phyloP scores from a whole-genome alignment of 345 rosid species.

The Isatis tinctoria region DNA sequence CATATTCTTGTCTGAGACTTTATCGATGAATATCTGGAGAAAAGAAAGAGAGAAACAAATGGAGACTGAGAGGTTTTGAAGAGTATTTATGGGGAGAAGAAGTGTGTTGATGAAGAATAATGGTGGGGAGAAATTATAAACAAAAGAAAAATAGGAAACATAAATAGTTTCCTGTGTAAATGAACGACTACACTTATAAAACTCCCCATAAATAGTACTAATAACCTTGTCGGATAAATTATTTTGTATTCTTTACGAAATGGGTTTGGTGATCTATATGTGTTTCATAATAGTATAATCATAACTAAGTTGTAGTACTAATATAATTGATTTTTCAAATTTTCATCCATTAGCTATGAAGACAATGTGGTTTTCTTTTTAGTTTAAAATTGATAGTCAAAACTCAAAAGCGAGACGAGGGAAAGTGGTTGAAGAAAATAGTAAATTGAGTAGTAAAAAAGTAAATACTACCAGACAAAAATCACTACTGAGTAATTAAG shows the following conservation, averaged over 20 bases:
- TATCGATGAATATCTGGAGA: not conserved
- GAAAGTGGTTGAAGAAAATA: not conserved
- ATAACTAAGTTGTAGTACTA: too few species aligned
- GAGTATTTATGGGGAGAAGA: slow-evolving; percentile 41
- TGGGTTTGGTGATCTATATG: not conserved
- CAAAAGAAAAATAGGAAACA: not conserved
- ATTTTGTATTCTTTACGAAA: not conserved
- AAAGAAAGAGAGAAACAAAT: slow-evolving; percentile 5
- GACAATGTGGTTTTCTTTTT: not conserved
- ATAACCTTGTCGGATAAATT: not conserved
- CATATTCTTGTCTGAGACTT: slow-evolving; percentile 39
- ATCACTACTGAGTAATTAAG: not conserved
- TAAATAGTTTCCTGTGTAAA: not conserved
- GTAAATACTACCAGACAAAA: too few species aligned
- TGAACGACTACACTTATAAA: not conserved
- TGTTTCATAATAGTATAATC: not conserved
- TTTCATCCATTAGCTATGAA: not conserved
- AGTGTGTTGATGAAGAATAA: slow-evolving; percentile 6
- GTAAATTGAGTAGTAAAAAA: too few species aligned
- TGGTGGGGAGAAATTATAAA: not conserved
- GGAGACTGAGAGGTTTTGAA: slow-evolving; percentile 22
- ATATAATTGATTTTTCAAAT: not conserved
- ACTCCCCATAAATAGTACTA: not conserved
- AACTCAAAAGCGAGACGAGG: not conserved
- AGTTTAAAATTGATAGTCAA: not conserved